Evolutionary conservation across 305 asterid species (phyloP).

Genomic region (Lippia alba): DNA sequence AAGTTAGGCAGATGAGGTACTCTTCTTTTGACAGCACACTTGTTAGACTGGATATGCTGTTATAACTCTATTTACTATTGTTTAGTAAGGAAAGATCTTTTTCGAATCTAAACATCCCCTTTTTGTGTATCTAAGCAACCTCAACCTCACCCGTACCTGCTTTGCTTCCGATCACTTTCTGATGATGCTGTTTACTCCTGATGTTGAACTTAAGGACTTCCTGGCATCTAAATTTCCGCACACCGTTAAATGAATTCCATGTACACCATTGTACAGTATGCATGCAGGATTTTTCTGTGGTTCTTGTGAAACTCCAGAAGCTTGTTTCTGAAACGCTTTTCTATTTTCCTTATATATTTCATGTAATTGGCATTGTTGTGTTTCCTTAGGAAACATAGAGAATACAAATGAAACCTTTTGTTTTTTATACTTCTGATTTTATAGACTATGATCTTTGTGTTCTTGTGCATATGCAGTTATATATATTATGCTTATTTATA

Average conservation of each 20-base stretch:
- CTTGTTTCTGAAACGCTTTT: background rate
- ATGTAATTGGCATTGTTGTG: constrained; percentile 3
- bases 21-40: background rate
- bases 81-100: constrained; percentile 1
- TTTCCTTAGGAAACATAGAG: background rate
- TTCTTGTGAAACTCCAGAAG: constrained; percentile 1
- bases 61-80: constrained; percentile 7
- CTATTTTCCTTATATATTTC: background rate
- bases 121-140: constrained; percentile 23
- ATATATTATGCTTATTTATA: constrained; percentile 1
- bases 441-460: background rate
- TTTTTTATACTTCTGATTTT: constrained; percentile 7
- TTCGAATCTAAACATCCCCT: background rate
- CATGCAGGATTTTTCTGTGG: constrained; percentile 1
- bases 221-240: constrained; percentile 19
- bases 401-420: background rate
- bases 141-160: constrained; percentile 5
- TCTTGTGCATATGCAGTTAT: background rate
- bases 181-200: constrained; percentile 2
- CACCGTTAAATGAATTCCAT: no score
- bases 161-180: constrained; percentile 21
- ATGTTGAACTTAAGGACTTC: background rate
- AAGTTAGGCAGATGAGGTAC: constrained; percentile 77
- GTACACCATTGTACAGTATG: background rate
- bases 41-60: constrained; percentile 22